Percentiles rank a stretch among this genome's conserved stretches.
phyloP scores from a whole-genome alignment of 2,329 filamentous ascomycete genomes.

The Talaromyces sp. region DNA sequence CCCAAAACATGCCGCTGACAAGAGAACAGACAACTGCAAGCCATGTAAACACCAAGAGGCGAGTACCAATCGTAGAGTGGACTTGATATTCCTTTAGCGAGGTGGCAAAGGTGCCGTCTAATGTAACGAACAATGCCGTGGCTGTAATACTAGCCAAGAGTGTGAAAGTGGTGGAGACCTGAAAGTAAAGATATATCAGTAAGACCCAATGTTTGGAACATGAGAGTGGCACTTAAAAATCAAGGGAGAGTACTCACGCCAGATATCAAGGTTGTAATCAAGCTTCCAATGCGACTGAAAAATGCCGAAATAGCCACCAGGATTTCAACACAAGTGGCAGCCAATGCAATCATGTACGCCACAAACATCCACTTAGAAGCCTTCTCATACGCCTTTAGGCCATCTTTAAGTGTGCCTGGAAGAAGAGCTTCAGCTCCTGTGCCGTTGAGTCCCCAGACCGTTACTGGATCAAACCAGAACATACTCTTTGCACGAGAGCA shows the following conservation, averaged over 20 bases:
- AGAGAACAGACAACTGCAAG: constrained; percentile 73
- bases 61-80: constrained; percentile 60
- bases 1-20: constrained; percentile 80
- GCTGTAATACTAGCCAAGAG: constrained; percentile 67
- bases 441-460: constrained; percentile 60
- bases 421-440: constrained; percentile 59
- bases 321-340: constrained; percentile 67
- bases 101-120: constrained; percentile 65
- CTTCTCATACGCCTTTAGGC: constrained; percentile 68
- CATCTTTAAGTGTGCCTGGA: constrained; percentile 62
- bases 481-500: constrained; percentile 70
- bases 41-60: constrained; percentile 72
- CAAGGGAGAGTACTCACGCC: constrained; percentile 47
- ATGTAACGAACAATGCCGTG: constrained; percentile 67
- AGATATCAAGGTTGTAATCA: constrained; percentile 74
- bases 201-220: no score
- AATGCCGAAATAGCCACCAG: constrained; percentile 76
- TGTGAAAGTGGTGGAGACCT: constrained; percentile 54
- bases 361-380: constrained; percentile 80
- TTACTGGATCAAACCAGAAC: constrained; percentile 72
- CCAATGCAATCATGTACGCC: constrained; percentile 70
- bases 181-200: background rate
- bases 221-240: no score
- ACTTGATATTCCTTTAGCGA: constrained; percentile 70
- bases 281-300: constrained; percentile 77